Evolutionary conservation across 1,284 basidiomycete species (phyloP).

Genomic region (Hymenochaete sp.): DNA sequence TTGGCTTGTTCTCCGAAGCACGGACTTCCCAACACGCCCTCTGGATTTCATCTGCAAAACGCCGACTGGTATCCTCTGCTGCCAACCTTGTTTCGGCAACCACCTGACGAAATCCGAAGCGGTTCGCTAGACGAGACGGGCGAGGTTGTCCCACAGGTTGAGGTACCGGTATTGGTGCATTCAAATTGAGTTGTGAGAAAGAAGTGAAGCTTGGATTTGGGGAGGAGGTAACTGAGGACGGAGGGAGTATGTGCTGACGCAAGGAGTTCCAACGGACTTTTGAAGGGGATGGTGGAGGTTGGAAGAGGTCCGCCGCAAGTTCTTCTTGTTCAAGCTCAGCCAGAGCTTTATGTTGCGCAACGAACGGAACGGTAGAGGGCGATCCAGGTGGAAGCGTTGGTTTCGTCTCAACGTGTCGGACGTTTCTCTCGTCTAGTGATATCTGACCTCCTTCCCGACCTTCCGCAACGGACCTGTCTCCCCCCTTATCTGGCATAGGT

Average conservation of each 20-base stretch:
- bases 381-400: slow-evolving; percentile 3
- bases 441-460: not conserved
- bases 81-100: slow-evolving; percentile 48
- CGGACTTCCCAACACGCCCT: slow-evolving; percentile 42
- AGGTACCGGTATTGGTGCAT: slow-evolving; percentile 18
- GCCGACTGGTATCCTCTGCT: slow-evolving; percentile 35
- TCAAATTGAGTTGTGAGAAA: slow-evolving; percentile 23
- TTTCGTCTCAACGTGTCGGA: slow-evolving; percentile 2
- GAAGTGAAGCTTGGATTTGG: slow-evolving; percentile 22
- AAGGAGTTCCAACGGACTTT: slow-evolving; percentile 43
- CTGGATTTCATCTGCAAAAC: slow-evolving; percentile 42
- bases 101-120: slow-evolving; percentile 49
- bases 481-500: slow-evolving; percentile 5
- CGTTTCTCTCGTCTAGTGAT: not conserved
- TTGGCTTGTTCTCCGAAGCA: slow-evolving; percentile 27
- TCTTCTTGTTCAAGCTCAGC: slow-evolving; percentile 6
- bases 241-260: slow-evolving; percentile 43
- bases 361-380: slow-evolving; percentile 4
- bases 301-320: slow-evolving; percentile 18
- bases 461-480: slow-evolving; percentile 6
- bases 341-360: slow-evolving; percentile 1
- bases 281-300: slow-evolving; percentile 32
- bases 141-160: slow-evolving; percentile 35
- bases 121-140: slow-evolving; percentile 43
- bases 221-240: slow-evolving; percentile 23